Evolutionary conservation across 768 basidiomycete species (phyloP).

Genomic region (Chiua virens): DNA sequence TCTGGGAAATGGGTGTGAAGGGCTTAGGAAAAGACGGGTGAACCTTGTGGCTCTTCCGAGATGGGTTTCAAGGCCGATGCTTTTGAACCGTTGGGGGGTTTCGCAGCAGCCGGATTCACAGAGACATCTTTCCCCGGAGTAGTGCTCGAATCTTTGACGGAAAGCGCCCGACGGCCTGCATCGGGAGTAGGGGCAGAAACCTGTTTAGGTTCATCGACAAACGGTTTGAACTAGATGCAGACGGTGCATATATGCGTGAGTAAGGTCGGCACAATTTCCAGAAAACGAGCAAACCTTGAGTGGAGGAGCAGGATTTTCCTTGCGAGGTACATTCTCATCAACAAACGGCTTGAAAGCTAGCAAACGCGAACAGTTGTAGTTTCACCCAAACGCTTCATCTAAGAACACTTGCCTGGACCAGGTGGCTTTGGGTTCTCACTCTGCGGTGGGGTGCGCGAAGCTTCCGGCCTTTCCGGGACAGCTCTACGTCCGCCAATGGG

Average conservation of each 20-base stretch:
- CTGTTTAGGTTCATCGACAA: slow-evolving; percentile 54
- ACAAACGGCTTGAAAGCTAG: slow-evolving; percentile 62
- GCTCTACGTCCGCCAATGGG: slow-evolving; percentile 40
- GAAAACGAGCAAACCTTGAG: slow-evolving; percentile 13
- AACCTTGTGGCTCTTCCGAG: slow-evolving; percentile 36
- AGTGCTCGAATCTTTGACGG: slow-evolving; percentile 45
- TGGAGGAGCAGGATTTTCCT: slow-evolving; percentile 41
- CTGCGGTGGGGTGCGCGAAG: slow-evolving; percentile 31
- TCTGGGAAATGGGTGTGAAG: slow-evolving; percentile 56
- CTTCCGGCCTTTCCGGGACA: slow-evolving; percentile 31
- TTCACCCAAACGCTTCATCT: slow-evolving; percentile 17
- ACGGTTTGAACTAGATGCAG: slow-evolving; percentile 59
- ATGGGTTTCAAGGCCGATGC: slow-evolving; percentile 32
- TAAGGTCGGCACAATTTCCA: background rate
- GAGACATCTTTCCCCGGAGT: slow-evolving; percentile 17
- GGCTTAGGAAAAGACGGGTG: slow-evolving; percentile 59
- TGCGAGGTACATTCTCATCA: slow-evolving; percentile 54
- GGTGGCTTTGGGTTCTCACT: slow-evolving; percentile 22
- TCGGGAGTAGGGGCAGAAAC: slow-evolving; percentile 35
- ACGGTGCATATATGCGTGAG: slow-evolving; percentile 6
- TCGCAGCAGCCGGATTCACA: slow-evolving; percentile 20
- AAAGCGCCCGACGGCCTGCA: slow-evolving; percentile 42
- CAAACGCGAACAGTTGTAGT: slow-evolving; percentile 3
- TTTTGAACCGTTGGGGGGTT: slow-evolving; percentile 26
- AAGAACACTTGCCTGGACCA: slow-evolving; percentile 39